Evolutionary conservation across 2,329 filamentous ascomycete species (phyloP), one percentile per base, ranked within the genome.

Genomic region (Ophiocordyceps unilateralis): DNA sequence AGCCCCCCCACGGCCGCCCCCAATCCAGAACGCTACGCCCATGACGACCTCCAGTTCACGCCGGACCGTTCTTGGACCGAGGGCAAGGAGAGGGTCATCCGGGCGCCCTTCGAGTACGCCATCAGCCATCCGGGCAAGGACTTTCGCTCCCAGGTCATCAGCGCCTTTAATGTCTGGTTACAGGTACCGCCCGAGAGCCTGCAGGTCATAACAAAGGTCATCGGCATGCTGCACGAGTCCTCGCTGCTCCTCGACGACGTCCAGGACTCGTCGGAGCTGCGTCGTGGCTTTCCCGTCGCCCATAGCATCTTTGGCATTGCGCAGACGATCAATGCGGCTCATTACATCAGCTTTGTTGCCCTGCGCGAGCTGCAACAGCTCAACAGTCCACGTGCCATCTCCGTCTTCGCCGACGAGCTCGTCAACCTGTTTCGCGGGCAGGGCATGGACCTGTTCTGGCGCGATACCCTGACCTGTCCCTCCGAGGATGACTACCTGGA

Each of bases 401-500:
- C 68, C 47, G 80, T 88, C 43, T 93, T 83, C 54, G 80, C 81
- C 15, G 83, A 91, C 48, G 86, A 93, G 64, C 70, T 93, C 26
- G 63, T 88, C 48, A 87, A 91, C 58, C 74, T 93, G 41, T 85
- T 93, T 60, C 70, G 84, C 24, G 86, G 86, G 19, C 86, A 93
- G 61, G 85, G 86, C 49, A 88, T 93, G 82, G 87, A 93, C 53
- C 71, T 93, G 32, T 91, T 83, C 66, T 93, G 87, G 86, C 74
- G 84, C 45, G 84, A 91, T 62, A 85, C 79, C 22, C 67, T 91
- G 46, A 88, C 81, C 19, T 89, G 83, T 59, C 85, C 85, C 14
- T 83, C 75, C 41, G 85, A 91, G 61, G 83, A 87, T 50, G 85
- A 93, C 62, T 93, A 93, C 62, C 72, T 93, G n/a, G 83, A 93